Evolutionary conservation across 495 filamentous ascomycete genomes (phyloP).

Genomic region (Trichoderma erinaceum): DNA sequence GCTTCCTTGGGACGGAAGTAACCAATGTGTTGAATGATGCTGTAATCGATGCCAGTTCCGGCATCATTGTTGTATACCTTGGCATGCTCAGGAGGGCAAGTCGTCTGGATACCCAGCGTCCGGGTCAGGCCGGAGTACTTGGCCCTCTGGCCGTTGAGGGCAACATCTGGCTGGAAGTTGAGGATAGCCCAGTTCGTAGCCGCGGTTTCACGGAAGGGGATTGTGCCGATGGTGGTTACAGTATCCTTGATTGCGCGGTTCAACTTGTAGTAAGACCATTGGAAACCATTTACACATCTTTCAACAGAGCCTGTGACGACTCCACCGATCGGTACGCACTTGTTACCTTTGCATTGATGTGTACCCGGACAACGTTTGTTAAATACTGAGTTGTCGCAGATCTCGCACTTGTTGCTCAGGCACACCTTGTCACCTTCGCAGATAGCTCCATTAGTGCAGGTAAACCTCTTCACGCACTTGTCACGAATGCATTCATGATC

Average conservation of each 20-base stretch:
- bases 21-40: background rate
- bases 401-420: background rate
- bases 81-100: background rate
- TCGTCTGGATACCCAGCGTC: background rate
- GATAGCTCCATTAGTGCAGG: background rate
- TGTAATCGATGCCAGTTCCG: background rate
- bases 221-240: background rate
- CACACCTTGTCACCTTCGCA: background rate
- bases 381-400: background rate
- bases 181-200: background rate
- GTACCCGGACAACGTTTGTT: background rate
- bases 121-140: background rate
- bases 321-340: conserved; percentile 17
- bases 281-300: background rate
- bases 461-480: background rate
- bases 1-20: background rate
- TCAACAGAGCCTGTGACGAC: too few species aligned
- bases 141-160: background rate
- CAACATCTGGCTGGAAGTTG: background rate
- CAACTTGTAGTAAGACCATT: conserved; percentile 8
- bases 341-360: background rate
- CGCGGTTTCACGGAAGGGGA: background rate
- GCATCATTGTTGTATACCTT: background rate
- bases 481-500: background rate
- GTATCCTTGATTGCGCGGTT: background rate